Base-by-base conservation (phyloP, 2,329 filamentous ascomycete genomes). In the Pseudopithomyces maydicus region DNA sequence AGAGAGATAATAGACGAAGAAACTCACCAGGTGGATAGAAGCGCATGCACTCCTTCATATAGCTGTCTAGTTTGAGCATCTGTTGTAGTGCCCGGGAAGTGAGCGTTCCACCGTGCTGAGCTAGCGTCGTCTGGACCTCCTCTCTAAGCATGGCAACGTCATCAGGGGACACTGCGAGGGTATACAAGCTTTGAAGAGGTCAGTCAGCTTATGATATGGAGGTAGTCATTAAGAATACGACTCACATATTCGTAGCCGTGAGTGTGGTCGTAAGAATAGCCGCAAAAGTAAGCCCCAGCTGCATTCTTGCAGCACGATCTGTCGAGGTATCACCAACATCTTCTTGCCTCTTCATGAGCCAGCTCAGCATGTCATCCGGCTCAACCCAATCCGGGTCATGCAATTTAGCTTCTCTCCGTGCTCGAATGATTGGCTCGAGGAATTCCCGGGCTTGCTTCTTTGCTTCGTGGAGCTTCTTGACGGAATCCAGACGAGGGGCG, bases 61-160 rank as follows among this genome's bases (percentile, higher is more conserved):
- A 75, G 49, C 66, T 70, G 54, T 76, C 74, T 6, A 76, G 59
- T 53, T 74, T 75, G 29, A 63, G 63, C 70, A 76, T 72, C 20
- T 72, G 61, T 47, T 74, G 70, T 14, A 76, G 52, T 3, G 73
- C 69, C 5, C 62, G 60, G 4, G 61, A 61, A 2, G 69, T 74
- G 22, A 75, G 67, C 3, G 63, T 56, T 10, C 71, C 72, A 36
- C 55, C 63, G 29, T 73, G 67, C 1, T 83, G 39, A 64, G 71
- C 7, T 57, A 67, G 17, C 77, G 78, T 59, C 54, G 79, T 38
- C 63, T 75, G 55, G 51, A 77, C 19, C 78, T 84, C 60, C 14
- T 82, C 47, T 62, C 75, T 19, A 41, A 80, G 32, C 39, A 78
- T 80, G 43, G 76, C 69, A 62, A 79, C 74, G 51, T 79, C 80